Evolutionary conservation across 2,329 filamentous ascomycete species (phyloP).

Genomic region (Colletotrichum nymphaeae): DNA sequence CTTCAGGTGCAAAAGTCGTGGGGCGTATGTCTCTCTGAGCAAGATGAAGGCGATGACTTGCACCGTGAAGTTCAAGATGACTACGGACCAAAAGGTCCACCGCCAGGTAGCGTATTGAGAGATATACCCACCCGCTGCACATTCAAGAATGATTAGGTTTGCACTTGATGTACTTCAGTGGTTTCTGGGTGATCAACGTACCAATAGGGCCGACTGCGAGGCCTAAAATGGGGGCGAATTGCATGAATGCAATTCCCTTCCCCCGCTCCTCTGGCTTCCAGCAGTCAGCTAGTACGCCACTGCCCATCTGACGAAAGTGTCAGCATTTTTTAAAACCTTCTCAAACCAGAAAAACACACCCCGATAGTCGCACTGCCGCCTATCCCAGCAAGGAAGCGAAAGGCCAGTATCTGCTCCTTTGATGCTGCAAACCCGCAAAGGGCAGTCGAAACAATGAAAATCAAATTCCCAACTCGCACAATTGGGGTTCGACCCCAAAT

Average conservation of each 20-base stretch:
- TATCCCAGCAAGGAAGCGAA: conserved; percentile 59
- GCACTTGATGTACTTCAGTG: too few relatives aligned
- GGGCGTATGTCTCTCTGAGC: conserved; percentile 53
- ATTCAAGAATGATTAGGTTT: conserved; percentile 47
- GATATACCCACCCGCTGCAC: conserved; percentile 53
- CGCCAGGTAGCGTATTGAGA: conserved; percentile 50
- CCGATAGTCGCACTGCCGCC: conserved; percentile 67
- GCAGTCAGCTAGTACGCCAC: conserved; percentile 59
- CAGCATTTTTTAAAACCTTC: conserved; percentile 38
- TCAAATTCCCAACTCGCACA: conserved; percentile 49
- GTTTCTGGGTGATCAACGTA: conserved; percentile 13
- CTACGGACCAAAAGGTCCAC: conserved; percentile 59
- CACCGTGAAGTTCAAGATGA: conserved; percentile 53
- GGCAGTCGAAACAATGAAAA: conserved; percentile 49
- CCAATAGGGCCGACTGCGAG: conserved; percentile 60
- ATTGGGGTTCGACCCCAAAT: conserved; percentile 50
- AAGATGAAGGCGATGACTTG: conserved; percentile 44
- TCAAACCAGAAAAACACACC: conserved; percentile 43
- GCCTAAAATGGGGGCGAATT: conserved; percentile 53
- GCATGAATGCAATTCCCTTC: conserved; percentile 48
- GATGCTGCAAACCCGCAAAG: conserved; percentile 56
- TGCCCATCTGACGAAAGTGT: conserved; percentile 57
- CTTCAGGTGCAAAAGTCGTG: conserved; percentile 47
- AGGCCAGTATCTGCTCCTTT: conserved; percentile 53
- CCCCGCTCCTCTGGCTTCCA: conserved; percentile 59